phyloP scores from a whole-genome alignment of 805 yeast species.

The Candida argentea region DNA sequence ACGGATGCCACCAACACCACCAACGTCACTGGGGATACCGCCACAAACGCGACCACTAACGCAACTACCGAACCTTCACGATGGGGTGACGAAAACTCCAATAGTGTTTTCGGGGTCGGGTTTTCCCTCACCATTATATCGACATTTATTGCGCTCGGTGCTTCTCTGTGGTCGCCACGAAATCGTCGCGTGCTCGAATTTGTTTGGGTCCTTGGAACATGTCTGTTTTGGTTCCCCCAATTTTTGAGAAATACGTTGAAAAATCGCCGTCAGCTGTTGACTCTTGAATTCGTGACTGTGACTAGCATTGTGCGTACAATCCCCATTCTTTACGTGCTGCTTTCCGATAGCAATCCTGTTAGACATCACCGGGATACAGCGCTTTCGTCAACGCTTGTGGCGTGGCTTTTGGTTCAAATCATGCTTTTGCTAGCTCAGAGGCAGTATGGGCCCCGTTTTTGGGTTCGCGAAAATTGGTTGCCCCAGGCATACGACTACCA shows the following conservation, averaged over 20 bases:
- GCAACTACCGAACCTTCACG: conserved; percentile 5
- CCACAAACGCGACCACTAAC: conserved; percentile 6
- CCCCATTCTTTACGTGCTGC: conserved; percentile 58
- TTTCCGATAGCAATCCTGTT: conserved; percentile 47
- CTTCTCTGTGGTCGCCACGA: conserved; percentile 52
- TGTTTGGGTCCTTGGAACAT: conserved; percentile 37
- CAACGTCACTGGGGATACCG: conserved; percentile 2
- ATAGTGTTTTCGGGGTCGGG: conserved; percentile 17
- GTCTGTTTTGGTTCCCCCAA: conserved; percentile 86
- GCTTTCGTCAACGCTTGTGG: conserved; percentile 34
- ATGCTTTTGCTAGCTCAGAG: conserved; percentile 51
- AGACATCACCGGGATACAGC: conserved; percentile 54
- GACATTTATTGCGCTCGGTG: conserved; percentile 43
- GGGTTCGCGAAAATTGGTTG: conserved; percentile 61
- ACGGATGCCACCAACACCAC: conserved; percentile 4
- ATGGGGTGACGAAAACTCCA: conserved; percentile 12
- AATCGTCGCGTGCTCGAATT: conserved; percentile 52
- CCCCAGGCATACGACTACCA: conserved; percentile 87
- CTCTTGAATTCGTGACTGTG: conserved; percentile 69
- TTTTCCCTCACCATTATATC: conserved; percentile 17
- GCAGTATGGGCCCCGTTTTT: conserved; percentile 69
- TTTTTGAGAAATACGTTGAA: conserved; percentile 65
- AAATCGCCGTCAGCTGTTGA: conserved; percentile 53
- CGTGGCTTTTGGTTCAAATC: conserved; percentile 58
- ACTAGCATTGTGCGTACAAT: conserved; percentile 50